Evolutionary conservation across 1,284 basidiomycete species (phyloP).

Genomic region (Pseudozyma sp.): DNA sequence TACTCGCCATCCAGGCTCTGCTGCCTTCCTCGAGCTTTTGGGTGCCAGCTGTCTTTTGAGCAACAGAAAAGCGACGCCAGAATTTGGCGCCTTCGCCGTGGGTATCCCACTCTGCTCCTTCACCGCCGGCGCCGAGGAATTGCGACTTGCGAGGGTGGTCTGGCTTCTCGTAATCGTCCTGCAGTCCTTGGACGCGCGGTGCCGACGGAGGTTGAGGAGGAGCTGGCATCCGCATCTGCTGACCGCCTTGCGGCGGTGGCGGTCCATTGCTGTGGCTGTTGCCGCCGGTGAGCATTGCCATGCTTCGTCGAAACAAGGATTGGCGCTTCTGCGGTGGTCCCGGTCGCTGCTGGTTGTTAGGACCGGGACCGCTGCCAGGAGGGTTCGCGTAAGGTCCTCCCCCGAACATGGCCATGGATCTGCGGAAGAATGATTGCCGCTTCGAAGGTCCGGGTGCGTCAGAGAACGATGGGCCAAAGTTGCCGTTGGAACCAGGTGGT

Average conservation of each 20-base stretch:
- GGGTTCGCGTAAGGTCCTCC: slow-evolving; percentile 23
- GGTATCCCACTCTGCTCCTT: slow-evolving; percentile 63
- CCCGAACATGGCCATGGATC: slow-evolving; percentile 54
- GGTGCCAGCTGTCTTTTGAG: slow-evolving; percentile 49
- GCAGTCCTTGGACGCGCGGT: slow-evolving; percentile 51
- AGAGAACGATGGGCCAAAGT: slow-evolving; percentile 47
- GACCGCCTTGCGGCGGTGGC: slow-evolving; percentile 12
- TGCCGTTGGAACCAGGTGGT: slow-evolving; percentile 19
- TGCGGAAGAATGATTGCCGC: slow-evolving; percentile 50
- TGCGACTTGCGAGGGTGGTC: slow-evolving; percentile 54
- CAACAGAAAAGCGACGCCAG: slow-evolving; percentile 60
- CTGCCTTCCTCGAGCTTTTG: slow-evolving; percentile 42
- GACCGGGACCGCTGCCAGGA: slow-evolving; percentile 13
- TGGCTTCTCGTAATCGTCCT: slow-evolving; percentile 54
- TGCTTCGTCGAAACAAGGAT: slow-evolving; percentile 54
- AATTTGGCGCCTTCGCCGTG: slow-evolving; percentile 59
- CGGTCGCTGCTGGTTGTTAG: slow-evolving; percentile 7
- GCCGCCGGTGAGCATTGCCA: slow-evolving; percentile 12
- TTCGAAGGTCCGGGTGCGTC: slow-evolving; percentile 41
- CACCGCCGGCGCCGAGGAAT: slow-evolving; percentile 56
- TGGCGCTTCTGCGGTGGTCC: slow-evolving; percentile 37
- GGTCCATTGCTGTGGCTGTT: background rate
- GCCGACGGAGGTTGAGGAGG: slow-evolving; percentile 23
- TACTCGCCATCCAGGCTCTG: slow-evolving; percentile 37
- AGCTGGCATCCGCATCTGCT: slow-evolving; percentile 36